These are phyloP conservation scores for Hortiboletus rubellus DNA, from an alignment of 1,284 basidiomycete genomes.

Conservation along the genomic window DNA sequence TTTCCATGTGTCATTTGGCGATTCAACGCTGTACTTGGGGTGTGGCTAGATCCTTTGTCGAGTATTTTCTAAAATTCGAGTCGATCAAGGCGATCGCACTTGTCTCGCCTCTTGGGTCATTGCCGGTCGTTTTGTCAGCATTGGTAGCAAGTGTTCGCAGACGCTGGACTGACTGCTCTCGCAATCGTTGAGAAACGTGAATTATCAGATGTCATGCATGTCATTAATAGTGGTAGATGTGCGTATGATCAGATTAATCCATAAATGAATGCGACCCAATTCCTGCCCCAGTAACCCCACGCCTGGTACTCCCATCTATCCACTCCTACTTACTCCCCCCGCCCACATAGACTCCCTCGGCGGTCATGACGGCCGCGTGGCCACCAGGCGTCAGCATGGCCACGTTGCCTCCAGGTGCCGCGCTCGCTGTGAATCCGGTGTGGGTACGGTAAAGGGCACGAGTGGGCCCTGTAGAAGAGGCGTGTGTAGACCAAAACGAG, in stretches of 20 bases:
- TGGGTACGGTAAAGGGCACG: slow-evolving; percentile 36
- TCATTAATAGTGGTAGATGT: slow-evolving; percentile 21
- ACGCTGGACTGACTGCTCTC: too few species aligned
- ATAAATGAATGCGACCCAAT: slow-evolving; percentile 7
- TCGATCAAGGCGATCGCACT: too few species aligned
- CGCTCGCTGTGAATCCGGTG: slow-evolving; percentile 29
- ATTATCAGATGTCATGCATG: slow-evolving; percentile 5
- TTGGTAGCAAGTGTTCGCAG: too few species aligned
- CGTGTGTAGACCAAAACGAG: slow-evolving; percentile 63
- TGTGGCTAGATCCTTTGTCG: too few species aligned
- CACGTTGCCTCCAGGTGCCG: slow-evolving; percentile 28
- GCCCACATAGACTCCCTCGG: slow-evolving; percentile 36
- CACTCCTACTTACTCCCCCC: slow-evolving; percentile 17
- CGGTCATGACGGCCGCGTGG: slow-evolving; percentile 33
- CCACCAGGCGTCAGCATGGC: slow-evolving; percentile 35
- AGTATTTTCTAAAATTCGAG: too few species aligned
- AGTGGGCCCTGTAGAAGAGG: slow-evolving; percentile 30
- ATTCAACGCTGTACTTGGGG: too few species aligned
- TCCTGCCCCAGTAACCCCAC: too few species aligned
- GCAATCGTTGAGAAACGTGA: background rate
- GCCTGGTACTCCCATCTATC: background rate
- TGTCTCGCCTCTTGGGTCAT: too few species aligned
- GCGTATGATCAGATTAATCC: slow-evolving; percentile 28
- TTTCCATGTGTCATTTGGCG: too few species aligned
- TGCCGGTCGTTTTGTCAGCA: too few species aligned